Base-by-base conservation (phyloP, 2,329 filamentous ascomycete genomes). In the Fusarium sp. region DNA sequence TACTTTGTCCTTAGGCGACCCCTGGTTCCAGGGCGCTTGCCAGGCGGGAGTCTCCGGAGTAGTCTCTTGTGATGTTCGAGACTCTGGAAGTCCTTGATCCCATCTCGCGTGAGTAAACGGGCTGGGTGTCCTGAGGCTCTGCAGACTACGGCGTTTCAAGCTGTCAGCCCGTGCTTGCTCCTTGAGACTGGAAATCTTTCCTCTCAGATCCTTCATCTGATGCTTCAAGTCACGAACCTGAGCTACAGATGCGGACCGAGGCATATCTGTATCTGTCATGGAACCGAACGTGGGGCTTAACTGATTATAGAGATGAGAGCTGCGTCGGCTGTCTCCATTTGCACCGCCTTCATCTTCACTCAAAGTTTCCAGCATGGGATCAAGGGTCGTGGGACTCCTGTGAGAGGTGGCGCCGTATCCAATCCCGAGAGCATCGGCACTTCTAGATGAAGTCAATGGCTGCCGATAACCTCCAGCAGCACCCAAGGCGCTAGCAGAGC, bases 201-300 rank as follows among this genome's bases (percentile, higher is more conserved):
- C 94, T 79, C 95, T 95, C 53, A 98, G 86, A 60, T 93, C 94
- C 63, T 93, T 91, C 89, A 98, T 94, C 80, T 97, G 94, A 74
- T 94, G 92, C 69, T 94, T 94, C 48, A 98, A 85, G 58, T 89
- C 89, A 14, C 92, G 90, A 79, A 94, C 90, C 78, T 93, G 91
- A 20, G 91, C 88, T n/a, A 90, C 90, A 2, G 94, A 96, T 20
- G 90, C 87, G 6, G 93, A 91, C 24, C 93, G 88, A 32, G 88
- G 88, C 14, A 92, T 82, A 3, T 86, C 87, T 48, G 85, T 83
- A 15, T 86, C 85, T n/a, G 79, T 77, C 41, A 78, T 83, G 3
- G 81, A 77, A 57, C 86, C 83, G 55, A 83, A 84, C 0, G 83
- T 84, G 2, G 87, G 87, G 68, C 84, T 89, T 10, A 85, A 81